Conservation (phyloP, 2,329 filamentous ascomycete genomes). For the Diaporthe vaccinii region DNA sequence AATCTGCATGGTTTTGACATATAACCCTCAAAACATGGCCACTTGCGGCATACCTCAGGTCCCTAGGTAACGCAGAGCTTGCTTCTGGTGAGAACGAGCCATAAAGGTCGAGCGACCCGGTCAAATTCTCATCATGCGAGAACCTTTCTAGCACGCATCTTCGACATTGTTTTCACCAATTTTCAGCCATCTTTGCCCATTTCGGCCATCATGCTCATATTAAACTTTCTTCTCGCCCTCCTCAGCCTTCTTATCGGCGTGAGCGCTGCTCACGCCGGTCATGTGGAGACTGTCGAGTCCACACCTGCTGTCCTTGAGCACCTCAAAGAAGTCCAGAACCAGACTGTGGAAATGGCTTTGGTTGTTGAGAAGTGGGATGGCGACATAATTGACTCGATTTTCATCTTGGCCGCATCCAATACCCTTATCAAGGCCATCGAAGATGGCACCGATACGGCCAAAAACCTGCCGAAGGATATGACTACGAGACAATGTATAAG, state of each 20-base stretch:
- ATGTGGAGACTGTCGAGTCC: background rate
- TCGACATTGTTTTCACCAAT: background rate
- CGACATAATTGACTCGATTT: conserved; percentile 52
- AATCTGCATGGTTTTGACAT: background rate
- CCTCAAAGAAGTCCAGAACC: conserved; percentile 50
- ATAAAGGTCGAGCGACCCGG: background rate
- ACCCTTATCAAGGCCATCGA: conserved; percentile 56
- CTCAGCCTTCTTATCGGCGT: conserved; percentile 41
- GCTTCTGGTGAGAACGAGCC: no score
- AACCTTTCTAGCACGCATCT: background rate
- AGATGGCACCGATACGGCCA: conserved; percentile 52
- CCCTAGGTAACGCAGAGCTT: no score
- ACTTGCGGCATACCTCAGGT: background rate
- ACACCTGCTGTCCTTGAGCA: background rate
- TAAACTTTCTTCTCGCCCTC: background rate
- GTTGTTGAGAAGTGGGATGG: conserved; percentile 54
- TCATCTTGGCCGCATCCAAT: conserved; percentile 55
- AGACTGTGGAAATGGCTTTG: conserved; percentile 51
- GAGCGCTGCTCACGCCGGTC: conserved; percentile 46
- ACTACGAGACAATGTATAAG: conserved; percentile 52
- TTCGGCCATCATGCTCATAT: background rate
- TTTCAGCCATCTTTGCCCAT: background rate
- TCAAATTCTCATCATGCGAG: background rate
- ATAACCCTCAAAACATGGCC: background rate
- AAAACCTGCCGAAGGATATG: conserved; percentile 50